These are phyloP conservation scores for Guadua angustifolia DNA, from an alignment of 176 grass and related monocot genomes.

Conservation along the genomic window DNA sequence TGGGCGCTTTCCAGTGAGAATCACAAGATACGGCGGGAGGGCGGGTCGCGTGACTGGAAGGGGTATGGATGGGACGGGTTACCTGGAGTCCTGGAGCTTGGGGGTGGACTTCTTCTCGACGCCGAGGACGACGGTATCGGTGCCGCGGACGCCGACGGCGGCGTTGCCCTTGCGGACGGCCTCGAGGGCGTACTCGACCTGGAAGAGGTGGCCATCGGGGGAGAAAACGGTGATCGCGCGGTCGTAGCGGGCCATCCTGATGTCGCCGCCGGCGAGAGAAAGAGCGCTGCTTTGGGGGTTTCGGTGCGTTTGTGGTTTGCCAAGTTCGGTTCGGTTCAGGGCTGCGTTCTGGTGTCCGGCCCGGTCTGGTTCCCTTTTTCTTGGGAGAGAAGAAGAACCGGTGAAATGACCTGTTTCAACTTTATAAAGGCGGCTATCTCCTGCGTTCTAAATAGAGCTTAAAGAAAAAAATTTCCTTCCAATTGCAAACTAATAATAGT, in stretches of 20 bases:
- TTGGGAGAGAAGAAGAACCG: conserved; percentile 11
- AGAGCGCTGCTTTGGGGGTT: background rate
- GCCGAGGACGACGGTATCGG: conserved; percentile 93
- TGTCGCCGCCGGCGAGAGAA: conserved; percentile 11
- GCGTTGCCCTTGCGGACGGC: conserved; percentile 97
- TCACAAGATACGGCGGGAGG: conserved; percentile 17
- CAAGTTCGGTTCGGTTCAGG: background rate
- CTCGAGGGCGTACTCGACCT: conserved; percentile 99
- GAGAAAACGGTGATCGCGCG: conserved; percentile 99
- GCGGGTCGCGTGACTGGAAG: background rate
- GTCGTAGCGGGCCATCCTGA: conserved; percentile 91
- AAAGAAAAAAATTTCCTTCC: too few species aligned
- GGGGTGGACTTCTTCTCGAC: conserved; percentile 99
- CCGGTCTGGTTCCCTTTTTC: background rate
- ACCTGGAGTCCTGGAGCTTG: conserved; percentile 98
- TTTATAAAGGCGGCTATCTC: too few species aligned
- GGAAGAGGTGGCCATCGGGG: conserved; percentile 98
- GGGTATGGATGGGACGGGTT: background rate
- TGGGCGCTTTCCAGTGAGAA: conserved; percentile 11
- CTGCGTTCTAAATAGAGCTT: too few species aligned
- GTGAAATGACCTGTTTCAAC: too few species aligned
- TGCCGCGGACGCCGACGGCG: conserved; percentile 53
- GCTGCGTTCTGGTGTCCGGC: background rate
- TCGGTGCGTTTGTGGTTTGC: background rate
- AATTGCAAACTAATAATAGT: too few species aligned